Evolutionary conservation across 805 yeast species (phyloP).

Genomic region (Saccharomyces paradoxus): DNA sequence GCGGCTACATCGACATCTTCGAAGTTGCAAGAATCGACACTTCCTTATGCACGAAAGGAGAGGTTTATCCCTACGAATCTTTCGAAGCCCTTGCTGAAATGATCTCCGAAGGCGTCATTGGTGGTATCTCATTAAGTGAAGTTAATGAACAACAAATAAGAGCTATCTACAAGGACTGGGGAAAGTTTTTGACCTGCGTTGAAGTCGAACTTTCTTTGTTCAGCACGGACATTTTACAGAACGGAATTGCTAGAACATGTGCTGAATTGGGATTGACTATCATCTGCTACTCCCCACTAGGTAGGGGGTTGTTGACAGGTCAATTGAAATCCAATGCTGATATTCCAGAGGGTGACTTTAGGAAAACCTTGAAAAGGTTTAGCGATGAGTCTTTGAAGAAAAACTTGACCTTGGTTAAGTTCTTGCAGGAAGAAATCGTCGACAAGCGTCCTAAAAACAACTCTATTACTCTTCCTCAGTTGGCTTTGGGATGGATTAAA

Average conservation of each 20-base stretch:
- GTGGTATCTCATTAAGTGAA: slow-evolving; percentile 70
- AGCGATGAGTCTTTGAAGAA: slow-evolving; percentile 45
- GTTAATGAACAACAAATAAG: slow-evolving; percentile 52
- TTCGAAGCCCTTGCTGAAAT: slow-evolving; percentile 48
- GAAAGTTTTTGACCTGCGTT: slow-evolving; percentile 50
- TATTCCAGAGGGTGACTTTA: slow-evolving; percentile 49
- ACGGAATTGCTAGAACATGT: slow-evolving; percentile 58
- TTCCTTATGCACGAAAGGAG: slow-evolving; percentile 15
- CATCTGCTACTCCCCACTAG: slow-evolving; percentile 76
- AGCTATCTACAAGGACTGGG: slow-evolving; percentile 45
- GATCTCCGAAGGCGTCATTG: slow-evolving; percentile 56
- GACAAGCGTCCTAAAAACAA: slow-evolving; percentile 44
- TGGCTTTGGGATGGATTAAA: slow-evolving; percentile 61
- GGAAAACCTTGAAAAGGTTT: slow-evolving; percentile 49
- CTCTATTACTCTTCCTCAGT: slow-evolving; percentile 51
- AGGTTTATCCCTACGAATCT: slow-evolving; percentile 41
- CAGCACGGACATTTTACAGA: slow-evolving; percentile 48
- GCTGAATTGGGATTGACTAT: slow-evolving; percentile 54
- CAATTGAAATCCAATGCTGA: slow-evolving; percentile 37
- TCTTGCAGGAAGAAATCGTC: slow-evolving; percentile 37
- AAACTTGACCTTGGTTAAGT: slow-evolving; percentile 44
- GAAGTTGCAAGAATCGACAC: slow-evolving; percentile 68
- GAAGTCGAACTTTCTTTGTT: slow-evolving; percentile 76
- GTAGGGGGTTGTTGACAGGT: slow-evolving; percentile 73
- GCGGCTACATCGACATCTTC: slow-evolving; percentile 50